Conservation (phyloP, 208 protist species). For the Acanthamoeba culbertsoni region DNA sequence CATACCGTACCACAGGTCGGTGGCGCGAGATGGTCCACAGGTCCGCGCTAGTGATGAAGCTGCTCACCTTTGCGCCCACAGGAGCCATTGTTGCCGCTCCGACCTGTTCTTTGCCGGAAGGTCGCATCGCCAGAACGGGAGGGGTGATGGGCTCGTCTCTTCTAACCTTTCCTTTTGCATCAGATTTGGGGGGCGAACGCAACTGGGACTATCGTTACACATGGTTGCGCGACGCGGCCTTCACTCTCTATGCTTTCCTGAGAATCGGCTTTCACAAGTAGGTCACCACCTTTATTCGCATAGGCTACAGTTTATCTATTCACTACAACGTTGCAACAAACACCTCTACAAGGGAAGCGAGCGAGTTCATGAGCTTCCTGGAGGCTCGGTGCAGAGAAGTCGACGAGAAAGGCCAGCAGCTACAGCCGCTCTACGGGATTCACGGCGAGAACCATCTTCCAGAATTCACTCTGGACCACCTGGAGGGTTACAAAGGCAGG, state of each 20-base stretch:
- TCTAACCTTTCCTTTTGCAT: neutral
- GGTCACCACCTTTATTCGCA: neutral
- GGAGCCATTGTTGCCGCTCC: constrained; percentile 74
- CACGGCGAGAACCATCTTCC: constrained; percentile 66
- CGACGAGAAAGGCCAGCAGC: neutral
- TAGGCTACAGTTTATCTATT: neutral
- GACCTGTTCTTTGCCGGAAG: constrained; percentile 73
- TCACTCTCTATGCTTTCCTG: constrained; percentile 78
- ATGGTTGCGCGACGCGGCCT: constrained; percentile 76
- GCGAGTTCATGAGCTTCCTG: constrained; percentile 71
- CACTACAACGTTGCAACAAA: neutral
- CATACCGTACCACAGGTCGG: constrained; percentile 62
- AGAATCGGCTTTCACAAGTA: constrained; percentile 78
- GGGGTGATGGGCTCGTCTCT: too few species aligned
- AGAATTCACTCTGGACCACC: constrained; percentile 65
- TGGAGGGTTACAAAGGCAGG: constrained; percentile 72
- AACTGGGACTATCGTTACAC: constrained; percentile 81
- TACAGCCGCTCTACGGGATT: constrained; percentile 64
- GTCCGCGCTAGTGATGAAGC: constrained; percentile 71
- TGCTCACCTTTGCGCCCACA: constrained; percentile 71
- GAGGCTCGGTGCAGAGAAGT: constrained; percentile 67
- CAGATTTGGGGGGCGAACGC: constrained; percentile 66
- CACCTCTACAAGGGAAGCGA: constrained; percentile 60
- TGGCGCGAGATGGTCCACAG: constrained; percentile 75
- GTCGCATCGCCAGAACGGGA: neutral